Evolutionary conservation across 441 rosid genomes (phyloP), one percentile per base, ranked within the genome.

Genomic region (Adansonia grandidieri): DNA sequence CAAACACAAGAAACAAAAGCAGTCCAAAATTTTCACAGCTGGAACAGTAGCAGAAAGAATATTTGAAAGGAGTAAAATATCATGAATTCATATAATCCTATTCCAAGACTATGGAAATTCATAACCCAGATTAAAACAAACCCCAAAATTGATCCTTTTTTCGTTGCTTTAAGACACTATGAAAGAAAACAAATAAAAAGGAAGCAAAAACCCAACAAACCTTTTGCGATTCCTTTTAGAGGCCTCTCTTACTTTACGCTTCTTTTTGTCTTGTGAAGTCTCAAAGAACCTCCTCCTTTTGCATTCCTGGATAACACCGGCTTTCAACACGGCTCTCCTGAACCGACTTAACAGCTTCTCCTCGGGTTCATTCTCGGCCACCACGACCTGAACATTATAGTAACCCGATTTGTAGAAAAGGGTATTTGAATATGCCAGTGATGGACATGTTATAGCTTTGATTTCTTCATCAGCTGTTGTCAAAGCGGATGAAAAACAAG

Each of bases 341-440:
- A 85, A 84, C 81, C 87, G 74, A 4, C 64, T 76, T 28, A 82
- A 10, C 60, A 84, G 77, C 74, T 82, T 76, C 75, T 88, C 88
- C 85, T 86, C 91, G 0, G 87, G 83, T 80, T 88, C 88, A 80
- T 85, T 75, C 42, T 85, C 88, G 1, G 51, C 86, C 74, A 88
- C 88, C 3, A 78, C 60, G 28, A 86, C 80, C 83, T 86, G 86
- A 61, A 85, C 89, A 57, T 88, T 88, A 80, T 82, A 88, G 22
- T 1, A 7, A 4, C 79, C 80, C 7, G 85, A 81, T 37, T 77
- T 73, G 83, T 73, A 85, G 82, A 57, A 81, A n/a, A 86, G 77
- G 40, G 80, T 68, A 77, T 84, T 86, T 17, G 88, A 72, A 37
- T 84, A 75, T 2, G 85, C 88, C 47, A 83, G 80, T 9, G 87